Conservation (phyloP, 2,329 filamentous ascomycete species). For the Fusarium nelsonii region DNA sequence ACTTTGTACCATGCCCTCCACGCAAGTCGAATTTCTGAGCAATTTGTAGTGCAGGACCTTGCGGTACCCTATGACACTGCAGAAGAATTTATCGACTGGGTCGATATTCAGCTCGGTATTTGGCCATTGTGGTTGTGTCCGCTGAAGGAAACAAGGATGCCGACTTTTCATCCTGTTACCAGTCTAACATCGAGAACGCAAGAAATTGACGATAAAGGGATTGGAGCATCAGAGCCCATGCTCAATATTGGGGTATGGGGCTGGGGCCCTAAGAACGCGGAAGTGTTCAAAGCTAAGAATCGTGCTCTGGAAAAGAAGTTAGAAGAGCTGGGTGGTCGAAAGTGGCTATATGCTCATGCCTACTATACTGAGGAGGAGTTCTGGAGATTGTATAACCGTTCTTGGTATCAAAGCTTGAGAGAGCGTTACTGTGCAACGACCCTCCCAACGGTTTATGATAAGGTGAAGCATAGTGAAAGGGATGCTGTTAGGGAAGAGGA, state of each 20-base stretch:
- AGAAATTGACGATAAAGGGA: rapidly evolving
- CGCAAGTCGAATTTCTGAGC: constrained; percentile 64
- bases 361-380: constrained; percentile 78
- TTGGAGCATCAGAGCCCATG: constrained; percentile 51
- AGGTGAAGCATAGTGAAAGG: constrained; percentile 67
- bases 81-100: constrained; percentile 50
- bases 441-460: constrained; percentile 74
- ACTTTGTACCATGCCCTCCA: constrained; percentile 74
- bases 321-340: constrained; percentile 74
- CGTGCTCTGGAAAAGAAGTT: constrained; percentile 74
- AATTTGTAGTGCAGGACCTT: constrained; percentile 73
- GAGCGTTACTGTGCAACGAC: constrained; percentile 67
- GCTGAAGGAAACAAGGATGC: constrained; percentile 28
- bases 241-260: constrained; percentile 79
- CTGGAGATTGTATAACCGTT: constrained; percentile 69
- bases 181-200: rapidly evolving
- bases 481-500: not conserved
- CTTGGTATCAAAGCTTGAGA: constrained; percentile 70
- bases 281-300: constrained; percentile 73
- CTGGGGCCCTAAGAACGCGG: constrained; percentile 66
- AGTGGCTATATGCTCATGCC: constrained; percentile 85
- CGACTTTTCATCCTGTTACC: constrained; percentile 42
- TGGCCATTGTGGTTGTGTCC: constrained; percentile 51
- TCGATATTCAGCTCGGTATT: constrained; percentile 36
- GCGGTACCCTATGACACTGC: constrained; percentile 66